Evolutionary conservation across 495 filamentous ascomycete species (phyloP), one percentile per base, ranked within the genome.

Genomic region (Penicillium subrubescens): DNA sequence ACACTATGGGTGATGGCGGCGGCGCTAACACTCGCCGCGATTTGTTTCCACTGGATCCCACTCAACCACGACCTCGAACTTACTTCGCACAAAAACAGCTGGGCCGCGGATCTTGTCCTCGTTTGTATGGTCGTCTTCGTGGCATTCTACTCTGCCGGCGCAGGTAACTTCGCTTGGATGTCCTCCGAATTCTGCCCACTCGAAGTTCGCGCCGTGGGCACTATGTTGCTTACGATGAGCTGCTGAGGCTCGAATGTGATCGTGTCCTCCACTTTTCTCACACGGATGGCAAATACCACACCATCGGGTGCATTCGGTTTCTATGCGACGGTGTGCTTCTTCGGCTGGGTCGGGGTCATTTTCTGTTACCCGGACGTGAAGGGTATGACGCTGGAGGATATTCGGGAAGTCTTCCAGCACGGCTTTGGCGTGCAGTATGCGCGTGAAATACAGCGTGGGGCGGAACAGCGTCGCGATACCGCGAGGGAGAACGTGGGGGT

Each of bases 41-140:
- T n/a, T n/a, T 75, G 78, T 11, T 85, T 85, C 69, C 71, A 77
- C 63, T 84, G 69, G 64, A 82, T 85, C 29, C 82, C 83, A 1
- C 68, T 84, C 39, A 79, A 81, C 68, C 67, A 68, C 17, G 65
- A 77, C 17, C 69, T 76, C 17, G 65, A 77, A 17, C 69, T 76
- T n/a, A 68, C 60, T 12, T 48, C 73, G 8, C n/a, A n/a, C n/a
- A 63, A 70, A 14, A 73, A 78, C 57, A 69, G 69, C 34, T 69
- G 67, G 67, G 74, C 79, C 12, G 79, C 71, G 8, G 73, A 77
- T 52, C 66, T 82, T 0, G 77, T 83, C 11, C 71, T 83, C 14
- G 65, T 82, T 29, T 67, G 70, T 59, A 82, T 73, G 67, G 79
- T 82, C 2, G 34, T 66, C 12, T 82, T 77, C 69, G 80, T 82